These are phyloP conservation scores for Pseudogymnoascus verrucosus DNA, from an alignment of 2,329 filamentous ascomycete genomes.

Conservation along the genomic window DNA sequence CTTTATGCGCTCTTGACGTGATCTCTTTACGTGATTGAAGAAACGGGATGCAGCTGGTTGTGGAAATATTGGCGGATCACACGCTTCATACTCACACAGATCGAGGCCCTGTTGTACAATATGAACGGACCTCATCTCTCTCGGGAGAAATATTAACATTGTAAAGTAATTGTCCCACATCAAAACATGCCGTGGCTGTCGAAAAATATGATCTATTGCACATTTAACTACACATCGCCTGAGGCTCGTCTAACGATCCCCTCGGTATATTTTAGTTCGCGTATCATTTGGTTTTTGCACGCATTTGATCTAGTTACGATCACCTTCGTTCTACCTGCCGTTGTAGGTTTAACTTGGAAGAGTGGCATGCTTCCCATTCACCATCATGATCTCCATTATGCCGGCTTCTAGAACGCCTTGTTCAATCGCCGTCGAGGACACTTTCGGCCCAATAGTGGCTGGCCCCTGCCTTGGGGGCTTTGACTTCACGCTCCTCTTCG, in stretches of 20 bases:
- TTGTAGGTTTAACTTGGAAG: background rate
- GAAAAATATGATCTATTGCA: constrained; percentile 4
- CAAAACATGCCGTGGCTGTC: background rate
- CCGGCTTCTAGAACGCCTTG: background rate
- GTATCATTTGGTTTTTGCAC: background rate
- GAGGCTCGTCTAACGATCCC: background rate
- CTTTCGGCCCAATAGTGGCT: constrained; percentile 17
- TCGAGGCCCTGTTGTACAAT: background rate
- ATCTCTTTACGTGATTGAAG: constrained; percentile 4
- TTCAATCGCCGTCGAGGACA: background rate
- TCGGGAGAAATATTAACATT: background rate
- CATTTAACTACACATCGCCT: background rate
- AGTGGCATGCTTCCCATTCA: background rate
- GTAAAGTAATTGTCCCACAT: background rate
- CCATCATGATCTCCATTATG: background rate
- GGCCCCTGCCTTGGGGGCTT: constrained; percentile 14
- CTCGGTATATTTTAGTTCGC: background rate
- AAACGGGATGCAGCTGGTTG: background rate
- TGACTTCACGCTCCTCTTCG: constrained; percentile 28
- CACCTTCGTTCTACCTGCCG: background rate
- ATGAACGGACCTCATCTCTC: background rate
- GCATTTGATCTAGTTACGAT: background rate
- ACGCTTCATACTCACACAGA: background rate
- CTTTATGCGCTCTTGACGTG: background rate
- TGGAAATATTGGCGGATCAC: constrained; percentile 1